Conservation (phyloP, 192 early-diverging fungal species). For the Coemansia sp. region DNA sequence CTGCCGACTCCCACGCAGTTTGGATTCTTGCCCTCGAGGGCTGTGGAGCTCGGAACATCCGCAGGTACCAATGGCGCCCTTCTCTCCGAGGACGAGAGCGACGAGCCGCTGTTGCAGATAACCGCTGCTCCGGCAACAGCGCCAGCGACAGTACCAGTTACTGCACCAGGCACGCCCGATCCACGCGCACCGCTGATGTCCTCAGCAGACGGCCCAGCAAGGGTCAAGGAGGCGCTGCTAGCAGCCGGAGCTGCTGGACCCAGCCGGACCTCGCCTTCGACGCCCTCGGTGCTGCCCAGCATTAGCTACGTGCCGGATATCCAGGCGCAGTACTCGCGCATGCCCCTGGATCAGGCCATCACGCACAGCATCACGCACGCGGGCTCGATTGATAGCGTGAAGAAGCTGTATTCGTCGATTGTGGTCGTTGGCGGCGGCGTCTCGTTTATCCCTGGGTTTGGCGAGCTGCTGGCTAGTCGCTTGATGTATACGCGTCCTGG, state of each 20-base stretch:
- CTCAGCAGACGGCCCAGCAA: not conserved
- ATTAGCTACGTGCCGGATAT: slow-evolving; percentile 34
- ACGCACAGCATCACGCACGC: slow-evolving; percentile 68
- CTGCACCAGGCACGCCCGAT: slow-evolving; percentile 32
- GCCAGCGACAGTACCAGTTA: slow-evolving; percentile 26
- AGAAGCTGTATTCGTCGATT: slow-evolving; percentile 75
- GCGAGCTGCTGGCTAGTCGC: slow-evolving; percentile 32
- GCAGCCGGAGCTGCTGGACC: not conserved
- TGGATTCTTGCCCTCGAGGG: slow-evolving; percentile 34
- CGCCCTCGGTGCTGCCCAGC: slow-evolving; percentile 13
- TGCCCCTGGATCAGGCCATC: slow-evolving; percentile 70
- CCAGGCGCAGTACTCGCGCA: slow-evolving; percentile 35
- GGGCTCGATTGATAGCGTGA: slow-evolving; percentile 71
- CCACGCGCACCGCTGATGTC: not conserved
- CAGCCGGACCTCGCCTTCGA: slow-evolving; percentile 14
- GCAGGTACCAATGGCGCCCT: not conserved
- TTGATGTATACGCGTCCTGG: slow-evolving; percentile 40
- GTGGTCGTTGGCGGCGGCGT: slow-evolving; percentile 88
- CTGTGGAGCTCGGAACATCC: slow-evolving; percentile 6
- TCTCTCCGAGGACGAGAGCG: slow-evolving; percentile 2
- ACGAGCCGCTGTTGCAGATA: not conserved
- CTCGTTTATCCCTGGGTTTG: slow-evolving; percentile 66
- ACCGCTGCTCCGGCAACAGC: slow-evolving; percentile 21
- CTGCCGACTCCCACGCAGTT: slow-evolving; percentile 40
- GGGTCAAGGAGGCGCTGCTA: slow-evolving; percentile 9